Evolutionary conservation across 1,284 basidiomycete species (phyloP), one percentile per base, ranked within the genome.

Genomic region (Ganoderma resinaceum): DNA sequence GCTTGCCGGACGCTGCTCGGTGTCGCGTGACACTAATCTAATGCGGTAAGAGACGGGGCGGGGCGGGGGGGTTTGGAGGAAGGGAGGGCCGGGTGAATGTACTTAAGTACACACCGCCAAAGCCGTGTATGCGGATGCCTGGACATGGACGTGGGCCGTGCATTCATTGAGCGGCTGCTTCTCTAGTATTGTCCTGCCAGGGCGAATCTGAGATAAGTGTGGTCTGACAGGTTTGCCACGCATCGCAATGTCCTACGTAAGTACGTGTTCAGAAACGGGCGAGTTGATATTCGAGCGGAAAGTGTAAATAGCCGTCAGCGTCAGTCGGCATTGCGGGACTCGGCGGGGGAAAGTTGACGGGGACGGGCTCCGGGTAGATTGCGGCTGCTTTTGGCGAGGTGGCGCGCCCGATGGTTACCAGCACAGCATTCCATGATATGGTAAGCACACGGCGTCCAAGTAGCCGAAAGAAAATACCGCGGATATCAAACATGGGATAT

Each of bases 171-270:
- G 63, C 58, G 62, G 62, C 60, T 55, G 57, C 67, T 49, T 65
- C 67, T 26, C 23, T 23, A 49, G 46, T 64, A 57, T 62, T 65
- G 46, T 62, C 55, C 33, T 37, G 33, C n/a, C 20, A 7, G 53
- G 29, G 55, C 9, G n/a, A 58, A 65, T 67, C 63, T 60, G 40
- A 66, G 66, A 72, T 72, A 55, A 66, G 64, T 23, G 38, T 42
- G 60, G 59, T n/a, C 64, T 26, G 58, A 40, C 35, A 60, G 35
- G 35, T 37, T 23, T 60, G 55, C 37, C 37, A 60, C 37, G 58
- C 37, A 58, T 35, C 33, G 67, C 66, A 66, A 52, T n/a, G n/a
- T n/a, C n/a, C n/a, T n/a, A n/a, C n/a, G n/a, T 31, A 40, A 61
- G 29, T 31, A 31, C 18, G 55, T 37, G 61, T 23, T 31, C 43